These are phyloP conservation scores for Ophiostoma novo-ulmi DNA, from an alignment of 2,329 filamentous ascomycete genomes.

Conservation along the genomic window DNA sequence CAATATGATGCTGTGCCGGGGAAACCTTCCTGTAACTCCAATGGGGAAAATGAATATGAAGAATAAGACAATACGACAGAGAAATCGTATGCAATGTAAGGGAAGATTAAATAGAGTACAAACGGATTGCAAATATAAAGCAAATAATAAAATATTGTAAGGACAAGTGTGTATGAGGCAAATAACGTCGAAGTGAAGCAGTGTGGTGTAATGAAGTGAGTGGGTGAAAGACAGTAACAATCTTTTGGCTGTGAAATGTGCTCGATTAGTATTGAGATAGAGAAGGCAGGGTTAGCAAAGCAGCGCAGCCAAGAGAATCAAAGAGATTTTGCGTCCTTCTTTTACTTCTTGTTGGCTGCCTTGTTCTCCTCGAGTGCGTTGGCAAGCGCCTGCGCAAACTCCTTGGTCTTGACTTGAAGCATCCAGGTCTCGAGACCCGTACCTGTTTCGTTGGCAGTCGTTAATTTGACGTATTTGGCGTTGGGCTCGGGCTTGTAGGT, in stretches of 20 bases:
- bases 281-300: background rate
- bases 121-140: constrained; percentile 5
- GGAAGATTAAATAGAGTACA: constrained; percentile 9
- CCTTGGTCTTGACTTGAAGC: constrained; percentile 63
- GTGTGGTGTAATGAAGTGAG: background rate
- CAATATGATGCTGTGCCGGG: constrained; percentile 11
- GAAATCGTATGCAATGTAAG: background rate
- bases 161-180: background rate
- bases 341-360: constrained; percentile 50
- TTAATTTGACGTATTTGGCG: constrained; percentile 56
- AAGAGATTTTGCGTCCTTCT: background rate
- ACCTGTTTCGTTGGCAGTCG: constrained; percentile 53
- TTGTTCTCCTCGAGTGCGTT: constrained; percentile 50
- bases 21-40: background rate
- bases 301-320: background rate
- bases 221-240: background rate
- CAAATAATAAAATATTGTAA: constrained; percentile 11
- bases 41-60: background rate
- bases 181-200: background rate
- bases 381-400: constrained; percentile 51
- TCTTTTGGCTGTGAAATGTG: background rate
- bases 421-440: constrained; percentile 63
- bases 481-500: constrained; percentile 54
- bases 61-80: background rate
- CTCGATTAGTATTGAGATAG: background rate